Percentiles rank a stretch among this genome's conserved stretches.
These are phyloP conservation scores for Silene coronaria DNA, from an alignment of 179 eudicot species.

Conservation along the genomic window DNA sequence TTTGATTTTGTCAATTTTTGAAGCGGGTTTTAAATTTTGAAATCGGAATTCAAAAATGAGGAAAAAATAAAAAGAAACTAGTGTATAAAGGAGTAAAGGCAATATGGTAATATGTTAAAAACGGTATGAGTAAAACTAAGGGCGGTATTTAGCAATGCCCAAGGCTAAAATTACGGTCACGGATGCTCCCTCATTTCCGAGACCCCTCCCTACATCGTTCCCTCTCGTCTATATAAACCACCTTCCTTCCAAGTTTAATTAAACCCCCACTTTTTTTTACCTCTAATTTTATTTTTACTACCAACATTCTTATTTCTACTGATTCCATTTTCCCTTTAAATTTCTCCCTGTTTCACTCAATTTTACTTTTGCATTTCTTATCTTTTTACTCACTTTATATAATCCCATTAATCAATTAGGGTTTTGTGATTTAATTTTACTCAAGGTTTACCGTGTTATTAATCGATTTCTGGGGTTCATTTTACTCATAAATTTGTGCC, in stretches of 20 bases:
- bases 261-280: neutral
- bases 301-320: too few relatives aligned
- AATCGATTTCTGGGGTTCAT: conserved; percentile 21
- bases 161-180: too few relatives aligned
- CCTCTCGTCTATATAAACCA: conserved; percentile 23
- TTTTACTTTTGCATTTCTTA: neutral
- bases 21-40: too few relatives aligned
- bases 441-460: neutral
- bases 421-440: neutral
- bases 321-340: neutral
- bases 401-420: neutral
- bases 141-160: too few relatives aligned
- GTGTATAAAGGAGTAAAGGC: too few relatives aligned
- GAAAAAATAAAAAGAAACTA: too few relatives aligned
- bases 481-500: neutral
- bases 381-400: neutral
- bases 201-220: neutral
- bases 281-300: neutral
- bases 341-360: neutral
- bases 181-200: too few relatives aligned
- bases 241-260: conserved; percentile 8
- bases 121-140: too few relatives aligned
- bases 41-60: too few relatives aligned
- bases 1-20: too few relatives aligned
- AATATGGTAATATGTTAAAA: too few relatives aligned